Base-by-base conservation (phyloP, 345 rosid genomes). In the Adansonia digitata region DNA sequence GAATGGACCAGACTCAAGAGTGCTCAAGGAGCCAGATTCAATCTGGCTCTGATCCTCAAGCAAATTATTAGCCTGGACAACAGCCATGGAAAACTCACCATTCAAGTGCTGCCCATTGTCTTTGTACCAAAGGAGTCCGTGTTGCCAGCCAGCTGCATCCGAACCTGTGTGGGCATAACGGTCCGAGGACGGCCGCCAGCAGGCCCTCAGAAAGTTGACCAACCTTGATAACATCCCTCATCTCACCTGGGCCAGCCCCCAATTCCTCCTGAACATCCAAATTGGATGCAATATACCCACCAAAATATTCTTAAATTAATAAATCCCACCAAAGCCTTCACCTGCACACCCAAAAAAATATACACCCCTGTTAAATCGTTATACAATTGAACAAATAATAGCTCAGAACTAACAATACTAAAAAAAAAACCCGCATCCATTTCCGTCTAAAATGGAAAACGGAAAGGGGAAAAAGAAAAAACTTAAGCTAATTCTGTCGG, bases 181-280 rank as follows among this genome's bases (percentile, higher is more conserved):
- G 79, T 83, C 84, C 61, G 87, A 87, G 75, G 92, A 85, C 18
- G 95, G 92, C 85, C 90, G 78, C 83, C 93, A 89, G 83, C 98
- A 94, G 87, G 98, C 90, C 86, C 86, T 85, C 83, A 90, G 77
- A 80, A 92, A 82, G 80, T 88, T 90, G 88, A 91, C 81, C 80
- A 92, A 86, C 81, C 86, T 90, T 79, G 97, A 85, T 90, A 94
- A 86, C 98, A 94, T 94, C 97, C 98, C 98, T 92, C 98, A 94
- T 92, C 88, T 89, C 95, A 88, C 84, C 91, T 48, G 45, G 67
- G 81, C 72, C 81, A 85, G 82, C 88, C 82, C 82, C 81, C 84
- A 69, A 73, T 74, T 77, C 79, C 83, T 79, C 84, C 81, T 77
- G 82, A 81, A 81, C 88, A 83, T 85, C 88, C 82, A 81, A 85